phyloP scores from a whole-genome alignment of 768 basidiomycete species.

The Serendipita sp. region DNA sequence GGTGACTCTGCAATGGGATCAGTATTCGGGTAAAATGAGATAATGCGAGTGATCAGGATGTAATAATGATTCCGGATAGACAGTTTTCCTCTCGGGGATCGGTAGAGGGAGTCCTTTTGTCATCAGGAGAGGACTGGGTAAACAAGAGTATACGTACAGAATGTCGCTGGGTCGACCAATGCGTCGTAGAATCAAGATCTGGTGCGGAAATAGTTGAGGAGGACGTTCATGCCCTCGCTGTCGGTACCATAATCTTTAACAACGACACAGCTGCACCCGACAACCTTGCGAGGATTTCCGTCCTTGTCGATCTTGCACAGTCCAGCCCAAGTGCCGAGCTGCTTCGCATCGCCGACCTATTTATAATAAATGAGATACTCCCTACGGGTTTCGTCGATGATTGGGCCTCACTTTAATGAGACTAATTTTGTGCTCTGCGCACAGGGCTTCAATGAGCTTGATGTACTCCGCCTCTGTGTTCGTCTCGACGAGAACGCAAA shows the following conservation, averaged over 20 bases:
- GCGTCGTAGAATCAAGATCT: conserved; percentile 27
- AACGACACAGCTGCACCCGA: conserved; percentile 85
- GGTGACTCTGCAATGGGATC: no score
- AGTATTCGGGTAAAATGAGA: not conserved
- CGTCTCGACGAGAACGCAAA: conserved; percentile 97
- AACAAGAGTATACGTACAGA: conserved; percentile 7
- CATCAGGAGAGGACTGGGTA: conserved; percentile 31
- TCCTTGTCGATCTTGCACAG: conserved; percentile 99
- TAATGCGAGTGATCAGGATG: conserved; percentile 38
- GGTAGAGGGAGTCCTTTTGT: conserved; percentile 89
- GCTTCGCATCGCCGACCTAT: conserved; percentile 68
- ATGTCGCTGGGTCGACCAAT: not conserved
- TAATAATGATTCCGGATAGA: conserved; percentile 84
- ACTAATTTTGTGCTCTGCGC: conserved; percentile 98
- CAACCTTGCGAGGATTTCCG: conserved; percentile 94
- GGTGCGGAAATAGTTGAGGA: conserved; percentile 94
- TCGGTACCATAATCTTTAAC: conserved; percentile 96
- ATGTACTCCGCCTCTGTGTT: conserved; percentile 99
- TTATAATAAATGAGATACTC: conserved; percentile 5
- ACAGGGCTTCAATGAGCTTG: conserved; percentile 99
- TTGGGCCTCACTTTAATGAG: conserved; percentile 71
- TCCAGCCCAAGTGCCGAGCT: conserved; percentile 95
- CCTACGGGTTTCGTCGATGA: not conserved
- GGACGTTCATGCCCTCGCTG: conserved; percentile 85
- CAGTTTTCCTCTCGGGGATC: conserved; percentile 54